Conservation (phyloP, 2,329 filamentous ascomycete species). For the Zasmidium angulare region DNA sequence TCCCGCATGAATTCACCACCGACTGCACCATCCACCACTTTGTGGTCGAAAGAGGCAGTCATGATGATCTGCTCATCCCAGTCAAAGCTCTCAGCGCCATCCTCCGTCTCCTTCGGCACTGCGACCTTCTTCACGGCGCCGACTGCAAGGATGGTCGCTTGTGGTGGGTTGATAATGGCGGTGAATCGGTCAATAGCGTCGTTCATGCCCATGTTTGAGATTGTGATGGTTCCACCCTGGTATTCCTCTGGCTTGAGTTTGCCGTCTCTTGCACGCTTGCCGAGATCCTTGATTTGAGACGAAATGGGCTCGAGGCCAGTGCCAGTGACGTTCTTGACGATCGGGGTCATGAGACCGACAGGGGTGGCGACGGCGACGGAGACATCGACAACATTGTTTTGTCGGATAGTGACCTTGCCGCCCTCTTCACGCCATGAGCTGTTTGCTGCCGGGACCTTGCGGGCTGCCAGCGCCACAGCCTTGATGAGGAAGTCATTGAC, state of each 20-base stretch:
- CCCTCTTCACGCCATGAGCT: conserved; percentile 81
- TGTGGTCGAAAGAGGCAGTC: conserved; percentile 97
- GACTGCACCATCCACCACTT: conserved; percentile 94
- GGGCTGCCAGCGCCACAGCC: conserved; percentile 81
- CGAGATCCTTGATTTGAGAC: conserved; percentile 87
- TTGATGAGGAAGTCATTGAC: conserved; percentile 99
- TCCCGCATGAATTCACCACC: conserved; percentile 96
- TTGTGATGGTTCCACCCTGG: conserved; percentile 98
- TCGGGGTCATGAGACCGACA: conserved; percentile 92
- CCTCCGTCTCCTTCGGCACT: conserved; percentile 79
- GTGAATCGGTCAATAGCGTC: conserved; percentile 93
- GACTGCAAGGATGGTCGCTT: conserved; percentile 91
- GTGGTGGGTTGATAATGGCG: conserved; percentile 97
- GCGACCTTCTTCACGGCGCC: conserved; percentile 96
- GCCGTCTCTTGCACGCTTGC: conserved; percentile 91
- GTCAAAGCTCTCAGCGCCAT: conserved; percentile 70
- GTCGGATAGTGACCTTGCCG: conserved; percentile 76
- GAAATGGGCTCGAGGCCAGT: conserved; percentile 90
- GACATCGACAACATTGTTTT: conserved; percentile 90
- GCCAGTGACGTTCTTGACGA: conserved; percentile 84
- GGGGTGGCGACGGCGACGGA: conserved; percentile 95
- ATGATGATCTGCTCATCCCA: conserved; percentile 98
- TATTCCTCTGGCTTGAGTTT: conserved; percentile 99
- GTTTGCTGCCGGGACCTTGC: conserved; percentile 95
- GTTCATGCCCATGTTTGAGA: conserved; percentile 99